These are phyloP conservation scores for carrot (Daucus carota) DNA, from an alignment of 129 eudicot genomes.

Conservation along the genomic window DH1_v3.0 NC_030389.2:16558001-16558500, in stretches of 20 bases:
- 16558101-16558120: background rate
- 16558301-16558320: slow-evolving; percentile 14
- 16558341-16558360: background rate
- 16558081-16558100: background rate
- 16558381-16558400: no score
- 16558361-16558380: no score
- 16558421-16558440: no score
- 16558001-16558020: background rate
- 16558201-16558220: slow-evolving; percentile 97
- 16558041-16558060: no score
- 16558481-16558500: no score
- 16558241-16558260: slow-evolving; percentile 99
- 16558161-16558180: slow-evolving; percentile 38
- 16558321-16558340: background rate
- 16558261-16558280: slow-evolving; percentile 92
- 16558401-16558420: no score
- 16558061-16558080: background rate
- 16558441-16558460: no score
- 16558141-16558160: background rate
- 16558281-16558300: slow-evolving; percentile 17
- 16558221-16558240: slow-evolving; percentile 88
- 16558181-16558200: slow-evolving; percentile 98
- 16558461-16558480: no score
- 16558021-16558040: background rate
- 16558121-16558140: background rate